Evolutionary conservation across 208 protist genomes (phyloP).

Genomic region (Sergeia podlipaevii): DNA sequence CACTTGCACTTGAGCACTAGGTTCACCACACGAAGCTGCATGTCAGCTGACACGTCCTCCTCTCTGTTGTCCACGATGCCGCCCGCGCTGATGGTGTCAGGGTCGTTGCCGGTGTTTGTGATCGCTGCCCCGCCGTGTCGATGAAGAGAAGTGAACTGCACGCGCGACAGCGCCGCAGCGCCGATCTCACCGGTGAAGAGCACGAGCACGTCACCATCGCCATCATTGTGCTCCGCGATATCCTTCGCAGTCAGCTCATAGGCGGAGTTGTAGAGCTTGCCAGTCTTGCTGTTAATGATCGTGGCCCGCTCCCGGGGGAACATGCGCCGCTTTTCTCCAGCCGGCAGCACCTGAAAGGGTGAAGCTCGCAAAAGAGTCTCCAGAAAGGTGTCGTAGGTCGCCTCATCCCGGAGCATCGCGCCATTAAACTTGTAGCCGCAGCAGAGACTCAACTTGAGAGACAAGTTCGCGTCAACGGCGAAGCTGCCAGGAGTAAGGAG

Average conservation of each 20-base stretch:
- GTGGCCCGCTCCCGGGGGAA: conserved; percentile 49
- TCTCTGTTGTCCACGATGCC: background rate
- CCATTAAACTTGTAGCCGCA: conserved; percentile 79
- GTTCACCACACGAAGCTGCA: conserved; percentile 79
- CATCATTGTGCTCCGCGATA: conserved; percentile 37
- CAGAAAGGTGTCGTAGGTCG: conserved; percentile 70
- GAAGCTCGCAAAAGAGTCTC: conserved; percentile 67
- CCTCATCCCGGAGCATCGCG: conserved; percentile 39
- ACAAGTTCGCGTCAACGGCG: conserved; percentile 33
- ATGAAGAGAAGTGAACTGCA: conserved; percentile 8
- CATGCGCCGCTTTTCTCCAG: conserved; percentile 51
- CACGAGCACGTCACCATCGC: conserved; percentile 82
- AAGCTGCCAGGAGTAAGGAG: conserved; percentile 71
- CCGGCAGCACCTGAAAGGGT: conserved; percentile 66
- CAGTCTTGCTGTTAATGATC: conserved; percentile 25
- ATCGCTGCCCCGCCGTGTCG: background rate
- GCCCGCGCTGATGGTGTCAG: background rate
- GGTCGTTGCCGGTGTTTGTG: background rate
- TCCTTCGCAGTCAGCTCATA: conserved; percentile 38
- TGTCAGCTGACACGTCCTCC: conserved; percentile 21
- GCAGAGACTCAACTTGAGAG: conserved; percentile 74
- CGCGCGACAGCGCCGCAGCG: conserved; percentile 14
- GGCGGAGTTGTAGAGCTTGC: conserved; percentile 25
- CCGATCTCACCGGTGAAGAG: conserved; percentile 60
- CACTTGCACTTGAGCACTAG: conserved; percentile 88